phyloP scores from a whole-genome alignment of 2,329 filamentous ascomycete species.

The Penicillium frequentans region DNA sequence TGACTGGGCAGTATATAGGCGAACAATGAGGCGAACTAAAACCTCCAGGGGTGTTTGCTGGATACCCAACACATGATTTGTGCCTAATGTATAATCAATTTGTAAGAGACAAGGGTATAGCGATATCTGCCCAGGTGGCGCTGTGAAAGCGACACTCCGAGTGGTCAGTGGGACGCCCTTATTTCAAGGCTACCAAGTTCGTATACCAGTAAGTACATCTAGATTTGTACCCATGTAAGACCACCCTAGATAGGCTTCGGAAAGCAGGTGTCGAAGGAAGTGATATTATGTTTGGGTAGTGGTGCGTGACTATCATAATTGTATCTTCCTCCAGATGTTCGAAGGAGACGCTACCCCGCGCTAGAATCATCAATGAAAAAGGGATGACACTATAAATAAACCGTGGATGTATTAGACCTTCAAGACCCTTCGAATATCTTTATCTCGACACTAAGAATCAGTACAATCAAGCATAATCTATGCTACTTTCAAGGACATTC shows the following conservation, averaged over 20 bases:
- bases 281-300: too few species aligned
- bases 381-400: too few species aligned
- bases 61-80: neutral
- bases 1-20: neutral
- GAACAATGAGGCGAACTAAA: neutral
- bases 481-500: neutral
- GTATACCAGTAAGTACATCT: too few species aligned
- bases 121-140: too few species aligned
- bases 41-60: neutral
- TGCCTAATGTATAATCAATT: neutral
- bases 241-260: too few species aligned
- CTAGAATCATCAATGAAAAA: neutral
- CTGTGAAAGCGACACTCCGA: too few species aligned
- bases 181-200: too few species aligned
- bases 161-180: too few species aligned
- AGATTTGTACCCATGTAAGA: too few species aligned
- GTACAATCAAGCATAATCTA: neutral
- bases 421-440: neutral
- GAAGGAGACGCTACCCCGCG: neutral
- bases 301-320: too few species aligned
- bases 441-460: neutral
- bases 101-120: neutral
- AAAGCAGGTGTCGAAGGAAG: too few species aligned
- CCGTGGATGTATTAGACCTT: fast-evolving
- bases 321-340: neutral